Evolutionary conservation across 2,329 filamentous ascomycete genomes (phyloP).

Genomic region (Aspergillus sp.): DNA sequence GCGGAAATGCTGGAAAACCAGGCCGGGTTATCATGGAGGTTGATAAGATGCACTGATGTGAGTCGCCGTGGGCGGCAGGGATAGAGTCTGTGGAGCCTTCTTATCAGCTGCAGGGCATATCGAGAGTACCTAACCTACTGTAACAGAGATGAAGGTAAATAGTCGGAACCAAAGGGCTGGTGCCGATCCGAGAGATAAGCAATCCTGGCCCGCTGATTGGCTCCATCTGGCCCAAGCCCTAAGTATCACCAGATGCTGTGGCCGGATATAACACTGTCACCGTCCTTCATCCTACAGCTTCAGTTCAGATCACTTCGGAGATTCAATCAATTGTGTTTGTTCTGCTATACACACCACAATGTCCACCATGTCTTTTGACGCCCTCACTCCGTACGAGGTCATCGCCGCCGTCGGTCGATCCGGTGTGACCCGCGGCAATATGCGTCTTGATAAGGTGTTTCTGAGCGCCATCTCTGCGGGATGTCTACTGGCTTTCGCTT

Average conservation of each 20-base stretch:
- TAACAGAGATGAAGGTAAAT: neutral
- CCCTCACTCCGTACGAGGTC: slow-evolving; percentile 49
- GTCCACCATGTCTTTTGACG: slow-evolving; percentile 20
- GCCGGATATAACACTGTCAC: neutral
- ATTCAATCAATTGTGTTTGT: neutral
- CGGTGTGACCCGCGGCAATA: slow-evolving; percentile 53
- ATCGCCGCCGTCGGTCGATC: slow-evolving; percentile 50
- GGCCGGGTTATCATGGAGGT: neutral
- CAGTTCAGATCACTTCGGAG: neutral
- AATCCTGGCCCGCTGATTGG: neutral
- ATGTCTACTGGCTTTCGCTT: slow-evolving; percentile 51
- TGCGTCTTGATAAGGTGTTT: slow-evolving; percentile 54
- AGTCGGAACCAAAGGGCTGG: neutral
- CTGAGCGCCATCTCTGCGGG: slow-evolving; percentile 52
- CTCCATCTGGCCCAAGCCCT: neutral
- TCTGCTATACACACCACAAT: neutral
- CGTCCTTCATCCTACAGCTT: neutral
- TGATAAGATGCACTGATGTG: neutral
- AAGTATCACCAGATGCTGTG: neutral
- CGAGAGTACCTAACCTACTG: too few relatives aligned
- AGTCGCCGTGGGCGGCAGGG: neutral
- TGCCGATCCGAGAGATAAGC: neutral
- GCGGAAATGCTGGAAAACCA: neutral
- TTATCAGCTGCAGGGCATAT: neutral
- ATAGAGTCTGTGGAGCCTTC: neutral